Conservation (phyloP, 2,329 filamentous ascomycete genomes). For the Ceratocystis diversiconidia region DNA sequence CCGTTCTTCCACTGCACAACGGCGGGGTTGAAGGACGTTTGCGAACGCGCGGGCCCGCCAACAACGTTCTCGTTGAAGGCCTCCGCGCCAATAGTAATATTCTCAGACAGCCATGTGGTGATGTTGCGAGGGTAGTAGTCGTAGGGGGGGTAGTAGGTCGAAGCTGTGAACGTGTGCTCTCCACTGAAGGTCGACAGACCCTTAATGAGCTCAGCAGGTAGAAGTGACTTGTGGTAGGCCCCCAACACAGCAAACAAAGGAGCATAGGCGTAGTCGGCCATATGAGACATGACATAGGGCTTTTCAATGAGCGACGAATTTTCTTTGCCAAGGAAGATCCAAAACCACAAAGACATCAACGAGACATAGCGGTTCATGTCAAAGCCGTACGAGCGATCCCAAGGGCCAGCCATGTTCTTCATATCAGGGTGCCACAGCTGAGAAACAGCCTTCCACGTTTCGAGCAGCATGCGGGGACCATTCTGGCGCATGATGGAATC, state of each 20-base stretch:
- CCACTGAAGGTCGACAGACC: constrained; percentile 35
- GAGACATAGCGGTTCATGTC: constrained; percentile 47
- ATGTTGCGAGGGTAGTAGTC: constrained; percentile 44
- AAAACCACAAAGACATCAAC: constrained; percentile 44
- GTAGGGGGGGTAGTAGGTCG: constrained; percentile 43
- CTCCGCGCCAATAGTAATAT: constrained; percentile 46
- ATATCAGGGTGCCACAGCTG: constrained; percentile 44
- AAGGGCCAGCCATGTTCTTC: constrained; percentile 48
- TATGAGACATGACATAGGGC: constrained; percentile 42
- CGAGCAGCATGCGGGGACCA: constrained; percentile 36
- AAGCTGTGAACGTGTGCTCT: constrained; percentile 38
- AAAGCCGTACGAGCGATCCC: constrained; percentile 49
- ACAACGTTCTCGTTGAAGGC: constrained; percentile 41
- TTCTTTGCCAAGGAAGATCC: constrained; percentile 40
- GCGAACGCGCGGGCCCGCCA: constrained; percentile 39
- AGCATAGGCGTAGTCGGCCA: constrained; percentile 43
- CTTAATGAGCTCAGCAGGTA: constrained; percentile 29
- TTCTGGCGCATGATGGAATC: constrained; percentile 40
- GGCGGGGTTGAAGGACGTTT: constrained; percentile 42
- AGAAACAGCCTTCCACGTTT: constrained; percentile 39
- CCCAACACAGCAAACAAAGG: constrained; percentile 43
- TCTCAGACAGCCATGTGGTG: constrained; percentile 40
- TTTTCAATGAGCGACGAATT: constrained; percentile 27
- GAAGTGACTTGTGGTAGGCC: constrained; percentile 33
- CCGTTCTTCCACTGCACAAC: constrained; percentile 44